Evolutionary conservation across 2,329 filamentous ascomycete species (phyloP).

Genomic region (Fusarium nanum): DNA sequence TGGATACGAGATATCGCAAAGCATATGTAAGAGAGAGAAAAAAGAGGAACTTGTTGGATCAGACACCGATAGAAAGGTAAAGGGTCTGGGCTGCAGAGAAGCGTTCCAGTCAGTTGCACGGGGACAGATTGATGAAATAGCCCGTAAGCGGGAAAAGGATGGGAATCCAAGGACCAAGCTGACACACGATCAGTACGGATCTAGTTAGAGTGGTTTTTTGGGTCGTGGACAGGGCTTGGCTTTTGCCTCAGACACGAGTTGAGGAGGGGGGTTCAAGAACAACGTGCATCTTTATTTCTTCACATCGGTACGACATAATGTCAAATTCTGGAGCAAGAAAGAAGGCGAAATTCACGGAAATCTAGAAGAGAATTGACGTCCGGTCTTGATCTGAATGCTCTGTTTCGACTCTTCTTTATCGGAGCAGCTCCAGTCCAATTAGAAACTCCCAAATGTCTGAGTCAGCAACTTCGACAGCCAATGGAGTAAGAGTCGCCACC

Average conservation of each 20-base stretch:
- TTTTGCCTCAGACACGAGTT: not conserved
- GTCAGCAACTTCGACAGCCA: not conserved
- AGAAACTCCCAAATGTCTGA: accelerated
- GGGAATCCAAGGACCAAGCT: not conserved
- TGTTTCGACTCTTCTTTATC: not conserved
- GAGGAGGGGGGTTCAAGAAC: not conserved
- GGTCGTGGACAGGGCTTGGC: not conserved
- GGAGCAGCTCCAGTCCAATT: not conserved
- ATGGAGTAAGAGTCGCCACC: not conserved
- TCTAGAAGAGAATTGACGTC: not conserved
- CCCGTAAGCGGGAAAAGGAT: slow-evolving; percentile 17
- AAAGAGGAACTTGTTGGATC: not conserved
- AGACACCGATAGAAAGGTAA: not conserved
- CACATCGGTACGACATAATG: not conserved
- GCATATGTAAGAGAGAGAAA: not conserved
- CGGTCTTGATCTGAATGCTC: not conserved
- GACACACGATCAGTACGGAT: slow-evolving; percentile 10
- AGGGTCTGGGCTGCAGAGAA: slow-evolving; percentile 4
- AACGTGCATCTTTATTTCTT: not conserved
- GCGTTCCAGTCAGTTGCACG: not conserved
- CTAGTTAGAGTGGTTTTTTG: slow-evolving; percentile 4
- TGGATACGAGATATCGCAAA: not conserved
- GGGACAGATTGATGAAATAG: slow-evolving; percentile 29
- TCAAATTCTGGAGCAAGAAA: not conserved
- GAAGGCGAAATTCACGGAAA: no score